phyloP scores from a whole-genome alignment of 768 basidiomycete species.

The Grammothele lineata region DNA sequence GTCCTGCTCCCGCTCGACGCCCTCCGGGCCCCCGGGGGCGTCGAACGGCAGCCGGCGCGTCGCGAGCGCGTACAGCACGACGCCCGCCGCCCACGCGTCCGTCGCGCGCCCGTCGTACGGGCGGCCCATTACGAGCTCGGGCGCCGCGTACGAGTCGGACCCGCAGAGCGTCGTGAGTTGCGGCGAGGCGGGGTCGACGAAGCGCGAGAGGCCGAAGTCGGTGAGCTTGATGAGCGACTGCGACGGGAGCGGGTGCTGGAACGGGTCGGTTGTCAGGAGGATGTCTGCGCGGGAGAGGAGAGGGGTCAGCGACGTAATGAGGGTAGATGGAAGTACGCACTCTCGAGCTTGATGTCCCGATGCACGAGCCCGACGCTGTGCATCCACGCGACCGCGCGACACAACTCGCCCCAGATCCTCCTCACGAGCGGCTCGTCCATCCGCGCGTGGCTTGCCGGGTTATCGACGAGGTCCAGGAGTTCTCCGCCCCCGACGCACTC shows the following conservation, averaged over 20 bases:
- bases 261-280: slow-evolving; percentile 56
- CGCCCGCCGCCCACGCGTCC: slow-evolving; percentile 87
- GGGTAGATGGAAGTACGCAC: slow-evolving; percentile 31
- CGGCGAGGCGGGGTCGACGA: slow-evolving; percentile 62
- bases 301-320: background rate
- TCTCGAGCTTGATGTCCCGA: slow-evolving; percentile 87
- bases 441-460: slow-evolving; percentile 33
- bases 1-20: slow-evolving; percentile 20
- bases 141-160: slow-evolving; percentile 82
- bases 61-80: slow-evolving; percentile 78
- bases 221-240: slow-evolving; percentile 74
- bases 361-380: slow-evolving; percentile 83
- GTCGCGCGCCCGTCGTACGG: slow-evolving; percentile 82
- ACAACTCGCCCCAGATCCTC: slow-evolving; percentile 74
- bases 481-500: slow-evolving; percentile 79
- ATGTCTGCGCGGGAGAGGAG: slow-evolving; percentile 69
- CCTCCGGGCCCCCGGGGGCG: slow-evolving; percentile 22
- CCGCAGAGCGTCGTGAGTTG: slow-evolving; percentile 79
- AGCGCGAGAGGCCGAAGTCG: slow-evolving; percentile 87
- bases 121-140: slow-evolving; percentile 38
- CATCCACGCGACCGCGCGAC: slow-evolving; percentile 81
- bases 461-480: slow-evolving; percentile 70
- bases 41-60: slow-evolving; percentile 74
- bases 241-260: slow-evolving; percentile 30
- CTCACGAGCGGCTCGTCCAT: slow-evolving; percentile 47